Base-by-base conservation (phyloP, 2,329 filamentous ascomycete species). In the Colletotrichum orbiculare region DNA sequence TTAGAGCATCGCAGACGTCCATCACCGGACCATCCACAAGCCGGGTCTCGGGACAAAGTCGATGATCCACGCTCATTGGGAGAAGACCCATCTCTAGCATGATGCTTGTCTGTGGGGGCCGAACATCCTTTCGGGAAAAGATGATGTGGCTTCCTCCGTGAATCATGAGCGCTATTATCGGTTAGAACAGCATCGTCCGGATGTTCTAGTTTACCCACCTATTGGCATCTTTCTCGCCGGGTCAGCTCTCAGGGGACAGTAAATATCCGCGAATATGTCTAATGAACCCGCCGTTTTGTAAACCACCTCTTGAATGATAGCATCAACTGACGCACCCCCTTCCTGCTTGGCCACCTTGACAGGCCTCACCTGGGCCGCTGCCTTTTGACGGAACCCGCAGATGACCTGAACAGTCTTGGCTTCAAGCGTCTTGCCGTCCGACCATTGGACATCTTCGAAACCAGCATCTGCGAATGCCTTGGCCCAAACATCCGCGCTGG, bases 1-100 rank as follows among this genome's bases (percentile, higher is more conserved):
- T 8, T 1, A 81, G 71, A 1, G 82, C 80, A 65, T 83, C 79
- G 12, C 75, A 70, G 1, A 78, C 74, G 67, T 86, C 84, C 3
- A 68, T 67, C 70, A 86, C 78, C 0, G 84, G 76, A 0, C 84
- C 84, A 1, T 82, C 77, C 2, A 74, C 52, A 3, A 86, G 68
- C 17, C 72, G 79, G 2, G 78, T 73, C 47, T 85, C 82, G 0
- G 84, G 84, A 59, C 83, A 85, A 1, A 86, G 76, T 0, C 82
- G 73, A 64, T 85, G 83, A 68, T 86, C 83, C 0, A 85, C 54
- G 66, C 79, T 83, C 10, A 86, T 70, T 0, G 83, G 81, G 2
- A 85, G 69, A 45, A 85, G 74, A 0, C 81, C 79, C 6, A 70
- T 54, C 1, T 72, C 62, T 0, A 85, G 72, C 0, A 85, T 73